Evolutionary conservation across 768 basidiomycete genomes (phyloP).

Genomic region (Mycena metata): DNA sequence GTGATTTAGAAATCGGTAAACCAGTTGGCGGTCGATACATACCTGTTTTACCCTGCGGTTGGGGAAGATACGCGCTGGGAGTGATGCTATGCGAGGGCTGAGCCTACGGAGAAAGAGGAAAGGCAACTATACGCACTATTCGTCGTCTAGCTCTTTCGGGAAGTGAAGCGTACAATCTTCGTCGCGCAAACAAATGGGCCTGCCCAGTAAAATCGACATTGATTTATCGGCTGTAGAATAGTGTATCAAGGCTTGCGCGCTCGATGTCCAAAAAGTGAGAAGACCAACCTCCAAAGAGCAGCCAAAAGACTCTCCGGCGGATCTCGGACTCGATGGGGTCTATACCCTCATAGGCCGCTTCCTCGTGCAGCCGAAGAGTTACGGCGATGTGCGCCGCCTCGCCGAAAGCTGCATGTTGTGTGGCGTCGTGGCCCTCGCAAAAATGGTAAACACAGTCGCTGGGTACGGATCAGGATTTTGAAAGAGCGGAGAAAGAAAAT

Average conservation of each 20-base stretch:
- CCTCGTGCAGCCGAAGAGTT: slow-evolving; percentile 88
- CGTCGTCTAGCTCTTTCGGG: slow-evolving; percentile 90
- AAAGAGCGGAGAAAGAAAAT: slow-evolving; percentile 17
- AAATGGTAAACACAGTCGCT: slow-evolving; percentile 91
- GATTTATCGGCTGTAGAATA: slow-evolving; percentile 82
- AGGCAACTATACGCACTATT: slow-evolving; percentile 73
- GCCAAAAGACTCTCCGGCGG: slow-evolving; percentile 89
- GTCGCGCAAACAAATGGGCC: slow-evolving; percentile 88
- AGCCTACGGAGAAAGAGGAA: slow-evolving; percentile 46
- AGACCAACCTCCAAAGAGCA: slow-evolving; percentile 85
- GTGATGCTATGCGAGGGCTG: slow-evolving; percentile 72
- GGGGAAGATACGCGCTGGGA: slow-evolving; percentile 84
- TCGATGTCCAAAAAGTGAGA: slow-evolving; percentile 7
- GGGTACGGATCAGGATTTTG: slow-evolving; percentile 21
- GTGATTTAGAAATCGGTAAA: background rate
- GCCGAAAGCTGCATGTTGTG: slow-evolving; percentile 89
- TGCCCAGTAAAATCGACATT: slow-evolving; percentile 86
- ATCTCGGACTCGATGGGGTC: slow-evolving; percentile 92
- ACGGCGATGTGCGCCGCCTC: slow-evolving; percentile 89
- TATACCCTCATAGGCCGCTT: slow-evolving; percentile 83
- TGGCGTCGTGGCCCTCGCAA: slow-evolving; percentile 89
- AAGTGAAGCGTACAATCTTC: slow-evolving; percentile 93
- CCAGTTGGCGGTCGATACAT: background rate
- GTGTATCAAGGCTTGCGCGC: slow-evolving; percentile 26
- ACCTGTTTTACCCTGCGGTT: slow-evolving; percentile 85